A percentile compares a stretch with the other conserved stretches of the same genome.
Conservation (phyloP, 768 basidiomycete species). For the Auricularia sp. region DNA sequence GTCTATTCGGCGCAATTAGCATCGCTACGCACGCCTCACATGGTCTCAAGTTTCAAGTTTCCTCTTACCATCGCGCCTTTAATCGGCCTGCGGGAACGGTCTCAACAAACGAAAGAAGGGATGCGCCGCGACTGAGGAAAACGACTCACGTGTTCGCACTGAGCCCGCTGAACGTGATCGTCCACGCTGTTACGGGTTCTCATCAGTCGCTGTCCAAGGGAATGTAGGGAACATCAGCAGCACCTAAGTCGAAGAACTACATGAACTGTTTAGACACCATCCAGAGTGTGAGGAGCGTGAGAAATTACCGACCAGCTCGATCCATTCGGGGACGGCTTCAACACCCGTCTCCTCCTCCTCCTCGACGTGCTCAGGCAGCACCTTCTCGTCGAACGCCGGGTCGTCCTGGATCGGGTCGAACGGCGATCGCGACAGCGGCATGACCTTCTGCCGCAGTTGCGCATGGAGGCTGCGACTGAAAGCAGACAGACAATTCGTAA, state of each 20-base stretch:
- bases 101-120: background rate
- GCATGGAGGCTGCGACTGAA: background rate
- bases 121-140: too few relatives aligned
- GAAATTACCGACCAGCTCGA: background rate
- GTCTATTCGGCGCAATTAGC: background rate
- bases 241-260: slow-evolving; percentile 1
- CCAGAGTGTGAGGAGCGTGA: background rate
- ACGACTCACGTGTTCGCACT: background rate
- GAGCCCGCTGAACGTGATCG: background rate
- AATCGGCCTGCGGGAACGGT: background rate
- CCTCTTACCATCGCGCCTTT: background rate
- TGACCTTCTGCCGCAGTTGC: background rate
- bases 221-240: background rate
- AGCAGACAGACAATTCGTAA: too few relatives aligned
- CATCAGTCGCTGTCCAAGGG: background rate
- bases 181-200: background rate
- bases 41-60: background rate
- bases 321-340: background rate
- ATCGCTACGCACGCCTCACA: background rate
- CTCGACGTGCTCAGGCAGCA: background rate
- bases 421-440: background rate
- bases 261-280: background rate
- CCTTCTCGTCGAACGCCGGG: background rate
- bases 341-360: background rate
- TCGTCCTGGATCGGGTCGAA: background rate